These are phyloP conservation scores for Mycena polygramma DNA, from an alignment of 768 basidiomycete genomes.

Conservation along the genomic window DNA sequence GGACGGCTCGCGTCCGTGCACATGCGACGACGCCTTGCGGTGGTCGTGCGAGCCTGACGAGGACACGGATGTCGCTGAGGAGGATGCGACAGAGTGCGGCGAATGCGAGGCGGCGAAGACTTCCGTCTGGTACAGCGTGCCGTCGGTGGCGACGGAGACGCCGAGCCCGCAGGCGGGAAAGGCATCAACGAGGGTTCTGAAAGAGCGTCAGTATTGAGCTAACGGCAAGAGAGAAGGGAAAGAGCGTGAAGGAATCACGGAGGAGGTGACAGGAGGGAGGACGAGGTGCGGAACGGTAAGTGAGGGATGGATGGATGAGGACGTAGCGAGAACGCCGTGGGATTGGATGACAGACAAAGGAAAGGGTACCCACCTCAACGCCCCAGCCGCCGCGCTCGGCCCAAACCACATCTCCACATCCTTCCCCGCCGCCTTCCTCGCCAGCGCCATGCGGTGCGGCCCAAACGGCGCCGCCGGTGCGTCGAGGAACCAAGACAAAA, in stretches of 20 bases:
- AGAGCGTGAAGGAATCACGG: slow-evolving; percentile 9
- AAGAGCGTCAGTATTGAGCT: slow-evolving; percentile 9
- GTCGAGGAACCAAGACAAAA: slow-evolving; percentile 7
- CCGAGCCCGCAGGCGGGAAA: background rate
- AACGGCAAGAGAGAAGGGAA: slow-evolving; percentile 19
- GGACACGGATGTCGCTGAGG: too few relatives aligned
- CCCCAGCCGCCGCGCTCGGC: slow-evolving; percentile 10
- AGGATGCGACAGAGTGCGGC: too few relatives aligned
- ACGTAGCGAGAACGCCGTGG: background rate
- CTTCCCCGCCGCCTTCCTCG: slow-evolving; percentile 14
- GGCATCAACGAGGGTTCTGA: background rate
- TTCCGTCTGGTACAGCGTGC: background rate
- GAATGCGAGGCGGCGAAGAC: background rate
- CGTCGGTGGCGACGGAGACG: background rate
- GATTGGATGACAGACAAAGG: slow-evolving; percentile 3
- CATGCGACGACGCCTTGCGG: too few relatives aligned
- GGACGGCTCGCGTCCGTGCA: too few relatives aligned
- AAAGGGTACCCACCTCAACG: slow-evolving; percentile 6
- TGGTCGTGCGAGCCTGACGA: too few relatives aligned
- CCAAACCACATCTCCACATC: slow-evolving; percentile 17
- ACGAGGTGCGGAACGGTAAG: slow-evolving; percentile 1
- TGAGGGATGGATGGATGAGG: slow-evolving; percentile 10
- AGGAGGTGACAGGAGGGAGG: slow-evolving; percentile 7
- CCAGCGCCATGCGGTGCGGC: slow-evolving; percentile 1
- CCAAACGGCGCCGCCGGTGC: slow-evolving; percentile 7